Evolutionary conservation across 345 rosid species (phyloP).

Genomic region (Dovyalis caffra): DNA sequence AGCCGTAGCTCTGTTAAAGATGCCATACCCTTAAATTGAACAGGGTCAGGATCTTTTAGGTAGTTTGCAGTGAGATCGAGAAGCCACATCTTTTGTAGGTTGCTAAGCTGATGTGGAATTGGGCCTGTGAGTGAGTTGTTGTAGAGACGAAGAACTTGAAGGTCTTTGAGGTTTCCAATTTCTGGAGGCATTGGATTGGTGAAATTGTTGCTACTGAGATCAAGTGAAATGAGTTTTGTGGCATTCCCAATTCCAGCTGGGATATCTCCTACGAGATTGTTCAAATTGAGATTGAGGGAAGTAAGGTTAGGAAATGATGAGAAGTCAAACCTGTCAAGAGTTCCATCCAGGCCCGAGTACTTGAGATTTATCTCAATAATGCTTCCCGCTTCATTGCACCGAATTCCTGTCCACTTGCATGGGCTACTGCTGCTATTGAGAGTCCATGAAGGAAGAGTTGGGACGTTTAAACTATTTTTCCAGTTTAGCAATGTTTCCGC

Average conservation of each 20-base stretch:
- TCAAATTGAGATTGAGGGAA: conserved; percentile 35
- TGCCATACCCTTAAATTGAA: conserved; percentile 24
- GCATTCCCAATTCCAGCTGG: conserved; percentile 32
- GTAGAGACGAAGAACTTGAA: conserved; percentile 30
- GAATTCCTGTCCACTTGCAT: conserved; percentile 40
- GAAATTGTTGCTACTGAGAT: conserved; percentile 37
- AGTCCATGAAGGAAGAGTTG: conserved; percentile 18
- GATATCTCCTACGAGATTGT: conserved; percentile 36
- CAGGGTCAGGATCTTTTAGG: conserved; percentile 22
- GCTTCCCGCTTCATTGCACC: conserved; percentile 25
- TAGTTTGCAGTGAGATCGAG: conserved; percentile 22
- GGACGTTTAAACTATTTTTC: conserved; percentile 13
- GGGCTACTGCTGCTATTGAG: conserved; percentile 21
- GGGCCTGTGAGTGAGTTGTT: conserved; percentile 40
- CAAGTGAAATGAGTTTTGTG: conserved; percentile 39
- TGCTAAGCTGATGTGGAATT: conserved; percentile 31
- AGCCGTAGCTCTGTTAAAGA: conserved; percentile 21
- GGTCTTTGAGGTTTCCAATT: conserved; percentile 33
- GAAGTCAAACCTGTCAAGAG: conserved; percentile 40
- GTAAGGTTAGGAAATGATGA: conserved; percentile 42
- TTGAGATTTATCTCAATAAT: conserved; percentile 32
- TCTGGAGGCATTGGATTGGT: conserved; percentile 40
- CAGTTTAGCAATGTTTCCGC: conserved; percentile 9
- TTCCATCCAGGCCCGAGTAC: conserved; percentile 34
- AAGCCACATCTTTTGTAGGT: conserved; percentile 16